These are phyloP conservation scores for Trichosanthes cucumerina DNA, from an alignment of 306 rosid genomes.

Conservation along the genomic window DNA sequence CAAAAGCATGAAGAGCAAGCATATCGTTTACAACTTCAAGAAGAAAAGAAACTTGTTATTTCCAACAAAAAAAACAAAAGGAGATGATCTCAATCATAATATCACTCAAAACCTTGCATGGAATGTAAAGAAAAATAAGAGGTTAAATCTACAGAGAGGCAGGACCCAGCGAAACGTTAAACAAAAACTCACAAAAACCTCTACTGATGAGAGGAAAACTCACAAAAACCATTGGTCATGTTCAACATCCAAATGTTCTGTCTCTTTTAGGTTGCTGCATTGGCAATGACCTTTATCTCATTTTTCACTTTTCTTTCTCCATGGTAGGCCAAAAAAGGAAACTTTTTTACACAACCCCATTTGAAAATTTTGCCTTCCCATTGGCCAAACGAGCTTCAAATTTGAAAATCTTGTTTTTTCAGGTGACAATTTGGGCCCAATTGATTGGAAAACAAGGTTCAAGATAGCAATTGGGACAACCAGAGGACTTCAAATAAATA, in stretches of 20 bases:
- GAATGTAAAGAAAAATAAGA: too few relatives aligned
- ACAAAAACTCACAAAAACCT: conserved; percentile 62
- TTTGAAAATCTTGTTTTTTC: neutral
- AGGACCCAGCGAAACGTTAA: too few relatives aligned
- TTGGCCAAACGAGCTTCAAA: neutral
- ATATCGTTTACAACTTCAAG: too few relatives aligned
- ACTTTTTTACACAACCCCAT: neutral
- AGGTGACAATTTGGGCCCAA: conserved; percentile 53
- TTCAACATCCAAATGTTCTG: conserved; percentile 52
- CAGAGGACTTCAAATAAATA: conserved; percentile 65
- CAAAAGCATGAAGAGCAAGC: too few relatives aligned
- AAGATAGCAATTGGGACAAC: conserved; percentile 76
- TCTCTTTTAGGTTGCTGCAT: conserved; percentile 80
- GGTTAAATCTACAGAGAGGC: too few relatives aligned
- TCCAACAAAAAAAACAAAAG: too few relatives aligned
- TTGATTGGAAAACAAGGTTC: conserved; percentile 85
- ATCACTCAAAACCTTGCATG: too few relatives aligned
- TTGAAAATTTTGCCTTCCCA: neutral
- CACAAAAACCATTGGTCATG: conserved; percentile 92
- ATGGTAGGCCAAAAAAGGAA: conserved; percentile 32
- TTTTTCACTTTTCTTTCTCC: conserved; percentile 67
- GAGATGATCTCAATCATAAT: too few relatives aligned
- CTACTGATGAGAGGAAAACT: conserved; percentile 73
- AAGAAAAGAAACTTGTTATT: too few relatives aligned
- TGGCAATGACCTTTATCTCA: conserved; percentile 75